These are phyloP conservation scores for Mycosphaerelloides madeirae DNA, from an alignment of 2,329 filamentous ascomycete genomes.

Conservation along the genomic window DNA sequence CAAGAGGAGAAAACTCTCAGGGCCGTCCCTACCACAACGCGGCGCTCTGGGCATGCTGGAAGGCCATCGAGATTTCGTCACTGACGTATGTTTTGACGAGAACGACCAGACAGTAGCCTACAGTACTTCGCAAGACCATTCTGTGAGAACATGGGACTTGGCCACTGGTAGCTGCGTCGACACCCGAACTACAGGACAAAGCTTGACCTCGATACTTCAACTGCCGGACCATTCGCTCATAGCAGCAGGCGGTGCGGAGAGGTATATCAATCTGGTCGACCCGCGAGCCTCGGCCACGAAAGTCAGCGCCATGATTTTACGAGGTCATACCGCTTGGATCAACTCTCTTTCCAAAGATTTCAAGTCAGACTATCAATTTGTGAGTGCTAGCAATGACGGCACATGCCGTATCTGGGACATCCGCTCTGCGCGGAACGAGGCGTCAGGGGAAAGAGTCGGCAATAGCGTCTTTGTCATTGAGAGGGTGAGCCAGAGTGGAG, in stretches of 20 bases:
- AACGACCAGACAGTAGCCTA: constrained; percentile 84
- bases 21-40: constrained; percentile 56
- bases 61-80: constrained; percentile 69
- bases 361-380: constrained; percentile 67
- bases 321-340: constrained; percentile 76
- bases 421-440: constrained; percentile 55
- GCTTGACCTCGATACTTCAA: constrained; percentile 72
- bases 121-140: constrained; percentile 86
- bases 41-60: constrained; percentile 72
- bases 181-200: constrained; percentile 76
- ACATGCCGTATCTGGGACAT: constrained; percentile 94
- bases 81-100: constrained; percentile 78
- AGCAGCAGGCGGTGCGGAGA: constrained; percentile 73
- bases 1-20: constrained; percentile 69
- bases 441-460: constrained; percentile 49
- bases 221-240: constrained; percentile 62
- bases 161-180: constrained; percentile 74
- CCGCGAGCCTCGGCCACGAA: constrained; percentile 71
- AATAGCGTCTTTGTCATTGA: constrained; percentile 74
- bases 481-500: constrained; percentile 62
- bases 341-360: constrained; percentile 57
- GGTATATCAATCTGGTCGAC: constrained; percentile 90
- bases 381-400: constrained; percentile 86
- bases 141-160: constrained; percentile 84
- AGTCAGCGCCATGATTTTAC: constrained; percentile 82